Evolutionary conservation across 805 yeast species (phyloP), one percentile per base, ranked within the genome.

Genomic region (Priceomyces haplophilus): DNA sequence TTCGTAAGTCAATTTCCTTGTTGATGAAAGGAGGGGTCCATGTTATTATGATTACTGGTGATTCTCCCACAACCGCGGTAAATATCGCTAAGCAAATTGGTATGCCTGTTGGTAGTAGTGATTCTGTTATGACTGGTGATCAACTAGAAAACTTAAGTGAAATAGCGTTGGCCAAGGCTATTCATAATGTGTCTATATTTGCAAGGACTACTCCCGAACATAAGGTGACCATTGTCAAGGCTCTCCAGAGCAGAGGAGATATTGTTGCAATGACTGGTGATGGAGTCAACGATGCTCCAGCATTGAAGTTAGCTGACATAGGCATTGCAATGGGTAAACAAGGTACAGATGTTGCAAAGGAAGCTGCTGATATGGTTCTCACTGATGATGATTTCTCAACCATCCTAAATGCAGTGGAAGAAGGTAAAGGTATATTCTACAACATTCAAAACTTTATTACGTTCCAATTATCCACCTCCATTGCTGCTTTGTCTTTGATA

Each of bases 341-440:
- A 70, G 99, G 99, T 46, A 93, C 98, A 0, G 99, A 91, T 64
- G 99, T 91, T 32, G 99, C 99, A 38, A 91, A 91, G 58, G 99
- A 91, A 64, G 98, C 98, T 1, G 87, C 97, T 2, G 99, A 91
- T 64, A 91, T 91, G 98, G 91, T 91, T 42, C 75, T 91, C 49
- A 91, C 96, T 3, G 97, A 91, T 65, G 98, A 93, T 64, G 98
- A 93, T 61, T 93, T 93, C 66, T 83, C 95, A 44, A 91, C 98
- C 1, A 93, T 93, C 53, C 70, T 93, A 51, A 82, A 81, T 49
- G 99, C 99, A 4, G 89, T 91, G 52, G 91, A 87, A 64, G 99
- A 93, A 68, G 99, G 99, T 36, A 93, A 93, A 65, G 97, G 98
- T 37, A 93, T 93, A 44, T 93, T 91, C 62, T 84, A 85, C 65